Evolutionary conservation across 306 rosid species (phyloP), one percentile per base, ranked within the genome.

Genomic region (Geum urbanum): DNA sequence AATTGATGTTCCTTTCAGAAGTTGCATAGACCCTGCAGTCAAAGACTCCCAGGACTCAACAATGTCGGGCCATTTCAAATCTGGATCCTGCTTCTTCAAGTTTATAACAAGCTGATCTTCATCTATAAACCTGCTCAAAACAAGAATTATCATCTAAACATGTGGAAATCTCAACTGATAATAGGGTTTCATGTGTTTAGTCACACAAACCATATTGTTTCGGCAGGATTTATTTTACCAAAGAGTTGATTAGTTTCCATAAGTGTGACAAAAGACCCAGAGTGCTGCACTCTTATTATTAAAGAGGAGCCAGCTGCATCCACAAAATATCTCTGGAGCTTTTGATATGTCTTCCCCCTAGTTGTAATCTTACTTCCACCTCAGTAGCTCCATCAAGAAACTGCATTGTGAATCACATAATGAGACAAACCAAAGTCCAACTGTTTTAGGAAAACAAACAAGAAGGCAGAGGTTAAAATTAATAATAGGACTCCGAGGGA

Each of bases 61-160:
- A 66, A 94, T 86, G 64, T 91, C 96, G 12, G 96, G 99, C 99
- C 99, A 91, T 82, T 88, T 89, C 82, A 91, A 78, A 67, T 86
- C 92, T 5, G 95, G 91, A 72, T 94, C 89, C 41, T 88, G 95
- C 83, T 94, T 91, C 91, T 91, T 94, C 78, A 87, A 89, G 80
- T 67, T 91, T 67, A 94, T 80, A 35, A 91, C 96, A 71, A 94
- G 86, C 65, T 91, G 75, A 81, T 86, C 96, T 53, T 94, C 97
- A 74, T 94, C 97, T 51, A 91, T 80, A 69, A 87, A 94, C 97
- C 97, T 94, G 67, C 71, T 70, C 78, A 77, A 77, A 69, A 39
- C 74, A 69, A 72, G 72, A 68, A 71, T 53, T 13, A 57, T 14
- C 41, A 62, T 54, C 55, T 62, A 59, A 80, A 52, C 54, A 66